Evolutionary conservation across 1,284 basidiomycete species (phyloP).

Genomic region (Tilletia indica): DNA sequence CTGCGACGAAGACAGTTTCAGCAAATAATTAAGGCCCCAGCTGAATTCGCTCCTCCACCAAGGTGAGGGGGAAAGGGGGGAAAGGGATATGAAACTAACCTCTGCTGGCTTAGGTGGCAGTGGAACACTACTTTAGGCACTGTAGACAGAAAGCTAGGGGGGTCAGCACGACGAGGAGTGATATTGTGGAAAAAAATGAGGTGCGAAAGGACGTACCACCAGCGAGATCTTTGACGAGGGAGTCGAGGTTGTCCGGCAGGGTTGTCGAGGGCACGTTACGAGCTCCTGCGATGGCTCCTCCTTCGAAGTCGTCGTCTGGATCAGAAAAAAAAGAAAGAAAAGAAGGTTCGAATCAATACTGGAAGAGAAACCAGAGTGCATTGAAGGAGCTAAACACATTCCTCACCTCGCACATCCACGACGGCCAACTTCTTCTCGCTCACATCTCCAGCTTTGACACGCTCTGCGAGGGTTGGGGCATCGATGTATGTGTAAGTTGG

Average conservation of each 20-base stretch:
- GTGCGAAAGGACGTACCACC: not conserved
- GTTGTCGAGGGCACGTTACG: conserved; percentile 44
- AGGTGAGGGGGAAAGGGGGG: not conserved
- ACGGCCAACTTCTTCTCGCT: conserved; percentile 34
- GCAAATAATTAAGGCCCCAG: not conserved
- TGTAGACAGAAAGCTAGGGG: not conserved
- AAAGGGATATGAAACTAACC: conserved; percentile 24
- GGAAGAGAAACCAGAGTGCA: too few relatives aligned
- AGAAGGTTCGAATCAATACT: not conserved
- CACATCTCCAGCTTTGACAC: conserved; percentile 23
- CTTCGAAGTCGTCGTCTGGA: conserved; percentile 55
- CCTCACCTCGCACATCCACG: conserved; percentile 51
- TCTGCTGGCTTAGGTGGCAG: conserved; percentile 54
- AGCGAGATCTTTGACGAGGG: conserved; percentile 38
- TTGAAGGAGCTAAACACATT: conserved; percentile 19
- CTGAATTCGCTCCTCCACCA: too few relatives aligned
- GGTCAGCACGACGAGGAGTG: not conserved
- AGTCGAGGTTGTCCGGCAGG: conserved; percentile 39
- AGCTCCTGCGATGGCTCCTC: conserved; percentile 54
- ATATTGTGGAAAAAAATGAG: not conserved
- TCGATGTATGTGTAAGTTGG: conserved; percentile 48
- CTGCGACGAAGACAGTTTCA: conserved; percentile 12
- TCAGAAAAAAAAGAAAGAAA: not conserved
- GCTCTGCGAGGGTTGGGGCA: conserved; percentile 35
- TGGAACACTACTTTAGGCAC: conserved; percentile 54